Conservation (phyloP, 805 yeast species). For the Ogataea pini region DNA sequence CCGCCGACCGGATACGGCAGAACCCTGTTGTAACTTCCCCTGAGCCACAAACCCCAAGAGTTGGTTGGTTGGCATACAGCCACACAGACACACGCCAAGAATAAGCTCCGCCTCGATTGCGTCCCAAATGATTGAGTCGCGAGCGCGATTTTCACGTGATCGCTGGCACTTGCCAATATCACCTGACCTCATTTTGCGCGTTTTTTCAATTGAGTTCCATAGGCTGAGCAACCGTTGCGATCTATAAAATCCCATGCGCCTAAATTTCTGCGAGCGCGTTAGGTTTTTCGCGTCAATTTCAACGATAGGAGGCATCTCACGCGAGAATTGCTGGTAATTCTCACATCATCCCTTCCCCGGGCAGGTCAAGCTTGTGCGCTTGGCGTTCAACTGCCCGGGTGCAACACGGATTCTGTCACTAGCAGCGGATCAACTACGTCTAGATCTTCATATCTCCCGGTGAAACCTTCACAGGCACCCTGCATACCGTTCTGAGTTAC, state of each 20-base stretch:
- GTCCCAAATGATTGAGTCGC: neutral
- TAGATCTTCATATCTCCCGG: neutral
- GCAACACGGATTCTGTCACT: neutral
- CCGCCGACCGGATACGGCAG: neutral
- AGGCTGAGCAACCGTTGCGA: neutral
- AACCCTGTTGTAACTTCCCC: neutral
- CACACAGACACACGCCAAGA: neutral
- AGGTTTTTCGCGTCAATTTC: neutral
- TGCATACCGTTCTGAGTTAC: neutral
- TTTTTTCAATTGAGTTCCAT: too few species aligned
- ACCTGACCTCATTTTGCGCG: too few species aligned
- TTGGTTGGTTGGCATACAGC: neutral
- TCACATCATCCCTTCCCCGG: too few species aligned
- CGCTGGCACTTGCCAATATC: neutral
- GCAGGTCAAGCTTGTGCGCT: too few species aligned
- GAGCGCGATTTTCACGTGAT: too few species aligned
- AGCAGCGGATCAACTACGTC: too few species aligned
- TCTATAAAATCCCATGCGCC: neutral
- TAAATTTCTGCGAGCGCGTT: neutral
- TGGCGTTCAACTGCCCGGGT: too few species aligned
- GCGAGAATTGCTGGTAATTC: too few species aligned
- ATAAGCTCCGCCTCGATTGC: neutral
- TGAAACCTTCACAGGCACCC: neutral
- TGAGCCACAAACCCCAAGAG: neutral
- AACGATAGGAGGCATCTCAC: neutral